Evolutionary conservation across 345 rosid genomes (phyloP).

Genomic region (Cochlearia excelsa): DNA sequence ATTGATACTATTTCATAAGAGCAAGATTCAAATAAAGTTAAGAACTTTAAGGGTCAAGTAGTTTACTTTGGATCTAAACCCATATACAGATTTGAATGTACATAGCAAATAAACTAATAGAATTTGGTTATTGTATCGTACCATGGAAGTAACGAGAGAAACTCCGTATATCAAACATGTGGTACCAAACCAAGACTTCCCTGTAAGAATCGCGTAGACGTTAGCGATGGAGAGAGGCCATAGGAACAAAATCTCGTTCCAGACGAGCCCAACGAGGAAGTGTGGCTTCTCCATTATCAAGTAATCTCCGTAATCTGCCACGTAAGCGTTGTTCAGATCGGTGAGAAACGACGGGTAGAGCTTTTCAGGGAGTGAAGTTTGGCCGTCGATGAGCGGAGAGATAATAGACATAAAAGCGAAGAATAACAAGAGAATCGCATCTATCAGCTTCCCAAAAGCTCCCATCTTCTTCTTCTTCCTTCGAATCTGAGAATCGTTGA

Average conservation of each 20-base stretch:
- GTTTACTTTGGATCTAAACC: no score
- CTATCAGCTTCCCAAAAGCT: conserved; percentile 46
- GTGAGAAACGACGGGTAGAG: conserved; percentile 50
- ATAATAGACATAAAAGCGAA: conserved; percentile 48
- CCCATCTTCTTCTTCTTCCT: conserved; percentile 38
- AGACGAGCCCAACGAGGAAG: conserved; percentile 61
- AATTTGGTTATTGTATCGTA: conserved; percentile 18
- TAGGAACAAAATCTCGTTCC: conserved; percentile 60
- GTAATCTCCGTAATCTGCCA: conserved; percentile 48
- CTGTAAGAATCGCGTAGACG: conserved; percentile 48
- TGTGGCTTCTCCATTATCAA: conserved; percentile 55
- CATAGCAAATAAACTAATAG: neutral
- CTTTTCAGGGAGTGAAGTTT: conserved; percentile 42
- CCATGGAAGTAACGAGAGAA: conserved; percentile 64
- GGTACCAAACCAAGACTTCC: conserved; percentile 59
- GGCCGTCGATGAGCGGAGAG: conserved; percentile 54
- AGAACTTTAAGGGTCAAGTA: no score
- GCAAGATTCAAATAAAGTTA: no score
- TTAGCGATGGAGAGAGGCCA: conserved; percentile 70
- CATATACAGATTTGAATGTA: no score
- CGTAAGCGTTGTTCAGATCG: conserved; percentile 44
- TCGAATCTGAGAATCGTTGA: neutral
- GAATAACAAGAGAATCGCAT: conserved; percentile 50
- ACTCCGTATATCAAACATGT: conserved; percentile 67
- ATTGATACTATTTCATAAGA: no score